Evolutionary conservation across 352 stramenopile species (phyloP).

Genomic region (Globisporangium canariense): DNA sequence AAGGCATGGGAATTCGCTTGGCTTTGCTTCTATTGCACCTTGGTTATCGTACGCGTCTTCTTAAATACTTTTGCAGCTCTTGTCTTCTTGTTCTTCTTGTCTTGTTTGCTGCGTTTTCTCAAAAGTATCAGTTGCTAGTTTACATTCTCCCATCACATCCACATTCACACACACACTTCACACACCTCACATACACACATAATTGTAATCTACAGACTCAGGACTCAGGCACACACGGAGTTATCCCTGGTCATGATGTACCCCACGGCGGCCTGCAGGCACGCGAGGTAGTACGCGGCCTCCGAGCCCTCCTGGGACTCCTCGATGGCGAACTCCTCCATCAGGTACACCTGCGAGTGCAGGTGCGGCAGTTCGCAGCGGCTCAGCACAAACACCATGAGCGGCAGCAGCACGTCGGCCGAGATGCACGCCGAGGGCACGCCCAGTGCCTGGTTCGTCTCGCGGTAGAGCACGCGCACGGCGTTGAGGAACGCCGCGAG

Average conservation of each 20-base stretch:
- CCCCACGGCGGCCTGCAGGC: slow-evolving; percentile 69
- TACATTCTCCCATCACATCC: slow-evolving; percentile 11
- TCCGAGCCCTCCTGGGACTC: slow-evolving; percentile 66
- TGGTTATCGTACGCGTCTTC: neutral
- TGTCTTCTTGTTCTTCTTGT: neutral
- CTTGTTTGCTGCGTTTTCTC: neutral
- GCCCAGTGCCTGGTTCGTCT: slow-evolving; percentile 43
- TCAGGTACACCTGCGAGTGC: slow-evolving; percentile 72
- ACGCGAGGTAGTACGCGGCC: slow-evolving; percentile 80
- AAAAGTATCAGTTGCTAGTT: slow-evolving; percentile 6
- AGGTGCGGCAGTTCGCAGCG: slow-evolving; percentile 65
- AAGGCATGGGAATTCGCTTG: neutral
- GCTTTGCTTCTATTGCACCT: neutral
- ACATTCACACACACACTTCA: slow-evolving; percentile 12
- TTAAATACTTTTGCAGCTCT: slow-evolving; percentile 7
- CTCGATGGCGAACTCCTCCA: slow-evolving; percentile 78
- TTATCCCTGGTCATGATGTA: slow-evolving; percentile 58
- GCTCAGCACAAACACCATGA: slow-evolving; percentile 74
- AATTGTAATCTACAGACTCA: slow-evolving; percentile 5
- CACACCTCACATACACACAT: slow-evolving; percentile 16
- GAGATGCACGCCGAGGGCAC: slow-evolving; percentile 58
- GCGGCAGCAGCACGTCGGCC: slow-evolving; percentile 70
- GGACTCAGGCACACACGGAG: slow-evolving; percentile 11
- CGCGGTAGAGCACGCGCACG: slow-evolving; percentile 65
- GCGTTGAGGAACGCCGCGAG: slow-evolving; percentile 55